A percentile compares a stretch with the other conserved stretches of the same genome.
Conservation (phyloP, 352 stramenopile species). For the Aphanomyces cochlioides region DNA sequence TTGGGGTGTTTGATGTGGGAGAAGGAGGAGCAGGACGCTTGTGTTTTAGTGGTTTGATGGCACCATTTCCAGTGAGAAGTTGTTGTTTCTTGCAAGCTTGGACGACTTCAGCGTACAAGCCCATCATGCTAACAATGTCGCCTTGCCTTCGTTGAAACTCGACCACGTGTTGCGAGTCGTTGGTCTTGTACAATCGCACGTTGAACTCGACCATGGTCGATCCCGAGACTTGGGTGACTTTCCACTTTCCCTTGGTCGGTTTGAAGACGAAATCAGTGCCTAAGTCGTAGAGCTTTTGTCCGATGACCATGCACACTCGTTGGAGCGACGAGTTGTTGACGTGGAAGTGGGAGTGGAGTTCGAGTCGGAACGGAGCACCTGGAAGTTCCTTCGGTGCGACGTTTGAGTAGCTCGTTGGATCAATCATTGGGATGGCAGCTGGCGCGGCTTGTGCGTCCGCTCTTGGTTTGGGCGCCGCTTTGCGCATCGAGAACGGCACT, state of each 20-base stretch:
- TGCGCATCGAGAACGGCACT: not conserved
- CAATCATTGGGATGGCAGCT: constrained; percentile 30
- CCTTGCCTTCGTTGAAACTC: constrained; percentile 44
- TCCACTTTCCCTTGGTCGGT: constrained; percentile 85
- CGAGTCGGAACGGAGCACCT: constrained; percentile 69
- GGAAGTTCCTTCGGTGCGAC: constrained; percentile 63
- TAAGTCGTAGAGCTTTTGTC: constrained; percentile 77
- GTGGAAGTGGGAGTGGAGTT: constrained; percentile 86
- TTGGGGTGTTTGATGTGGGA: constrained; percentile 42
- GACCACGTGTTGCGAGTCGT: constrained; percentile 19
- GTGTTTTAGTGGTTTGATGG: constrained; percentile 30
- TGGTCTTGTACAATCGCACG: constrained; percentile 71
- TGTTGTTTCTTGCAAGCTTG: constrained; percentile 69
- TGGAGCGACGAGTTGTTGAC: constrained; percentile 73
- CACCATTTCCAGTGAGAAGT: constrained; percentile 60
- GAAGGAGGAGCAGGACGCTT: constrained; percentile 71
- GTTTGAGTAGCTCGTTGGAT: constrained; percentile 76
- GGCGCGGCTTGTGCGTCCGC: not conserved
- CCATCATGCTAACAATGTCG: constrained; percentile 78
- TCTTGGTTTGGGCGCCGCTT: not conserved
- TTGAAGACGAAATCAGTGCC: constrained; percentile 86
- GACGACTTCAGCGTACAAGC: constrained; percentile 74
- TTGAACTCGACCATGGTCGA: constrained; percentile 68
- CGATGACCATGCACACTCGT: constrained; percentile 68
- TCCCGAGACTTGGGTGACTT: constrained; percentile 55